Evolutionary conservation across 192 early-diverging fungal species (phyloP).

Genomic region (Chytriomyces sp.): DNA sequence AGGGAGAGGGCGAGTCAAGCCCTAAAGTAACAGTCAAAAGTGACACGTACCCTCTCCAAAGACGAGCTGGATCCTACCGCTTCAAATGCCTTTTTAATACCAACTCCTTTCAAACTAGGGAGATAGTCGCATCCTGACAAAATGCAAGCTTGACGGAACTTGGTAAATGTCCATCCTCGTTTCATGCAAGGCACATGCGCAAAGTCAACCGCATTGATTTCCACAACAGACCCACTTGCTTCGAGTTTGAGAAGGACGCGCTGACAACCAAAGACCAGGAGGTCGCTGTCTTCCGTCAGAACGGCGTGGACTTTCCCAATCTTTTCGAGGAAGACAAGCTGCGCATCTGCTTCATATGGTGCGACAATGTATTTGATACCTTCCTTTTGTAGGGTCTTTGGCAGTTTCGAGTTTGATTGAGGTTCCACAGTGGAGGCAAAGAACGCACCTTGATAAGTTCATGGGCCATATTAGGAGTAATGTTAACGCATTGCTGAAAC

Average conservation of each 20-base stretch:
- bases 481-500: conserved; percentile 77
- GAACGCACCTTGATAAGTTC: conserved; percentile 69
- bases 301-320: conserved; percentile 71
- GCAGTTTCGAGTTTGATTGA: conserved; percentile 22
- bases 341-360: conserved; percentile 97
- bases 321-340: conserved; percentile 81
- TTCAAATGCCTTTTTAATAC: conserved; percentile 74
- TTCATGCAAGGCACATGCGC: conserved; percentile 39
- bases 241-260: conserved; percentile 84
- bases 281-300: conserved; percentile 94
- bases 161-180: conserved; percentile 55
- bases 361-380: conserved; percentile 82
- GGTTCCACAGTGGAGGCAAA: not conserved
- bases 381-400: conserved; percentile 48
- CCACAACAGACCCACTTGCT: conserved; percentile 63
- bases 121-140: conserved; percentile 98
- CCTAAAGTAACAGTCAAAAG: not conserved
- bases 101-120: conserved; percentile 79
- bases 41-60: conserved; percentile 27
- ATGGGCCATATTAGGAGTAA: conserved; percentile 78
- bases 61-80: conserved; percentile 3
- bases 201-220: conserved; percentile 65
- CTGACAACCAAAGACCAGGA: conserved; percentile 90
- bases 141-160: conserved; percentile 90
- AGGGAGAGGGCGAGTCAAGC: not conserved